A percentile compares a stretch with the other conserved stretches of the same genome.
These are phyloP conservation scores for Zoysia matrella DNA, from an alignment of 202 grass and related monocot genomes.

Conservation along the genomic window DNA sequence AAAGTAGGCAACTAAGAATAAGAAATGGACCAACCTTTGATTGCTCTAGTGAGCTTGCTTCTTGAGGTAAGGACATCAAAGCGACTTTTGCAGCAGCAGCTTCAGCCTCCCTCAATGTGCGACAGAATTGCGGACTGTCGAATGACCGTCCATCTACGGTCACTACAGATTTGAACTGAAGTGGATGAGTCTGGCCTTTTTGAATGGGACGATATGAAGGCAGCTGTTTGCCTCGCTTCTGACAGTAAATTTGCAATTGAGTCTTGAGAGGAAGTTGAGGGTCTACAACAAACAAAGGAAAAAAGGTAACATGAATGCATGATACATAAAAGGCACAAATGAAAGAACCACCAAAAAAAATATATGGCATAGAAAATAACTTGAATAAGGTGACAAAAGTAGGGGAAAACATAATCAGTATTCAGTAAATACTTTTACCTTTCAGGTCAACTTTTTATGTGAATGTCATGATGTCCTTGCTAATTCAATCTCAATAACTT, in stretches of 20 bases:
- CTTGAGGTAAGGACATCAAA: slow-evolving; percentile 62
- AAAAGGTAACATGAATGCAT: background rate
- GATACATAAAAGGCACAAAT: background rate
- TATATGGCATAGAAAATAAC: slow-evolving; percentile 19
- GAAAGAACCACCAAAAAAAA: background rate
- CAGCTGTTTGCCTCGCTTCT: slow-evolving; percentile 58
- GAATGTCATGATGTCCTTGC: background rate
- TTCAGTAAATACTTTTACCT: slow-evolving; percentile 13
- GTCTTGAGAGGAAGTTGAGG: slow-evolving; percentile 54
- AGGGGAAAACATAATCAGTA: background rate
- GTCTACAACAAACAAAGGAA: slow-evolving; percentile 56
- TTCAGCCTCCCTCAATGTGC: slow-evolving; percentile 72
- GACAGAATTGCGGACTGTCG: slow-evolving; percentile 58
- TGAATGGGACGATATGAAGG: slow-evolving; percentile 51
- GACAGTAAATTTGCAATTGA: slow-evolving; percentile 69
- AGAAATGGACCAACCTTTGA: slow-evolving; percentile 35
- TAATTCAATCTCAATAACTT: slow-evolving; percentile 29
- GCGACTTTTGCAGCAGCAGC: slow-evolving; percentile 70
- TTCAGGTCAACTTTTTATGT: slow-evolving; percentile 2
- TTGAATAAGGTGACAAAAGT: background rate
- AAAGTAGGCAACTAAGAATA: background rate
- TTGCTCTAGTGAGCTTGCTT: slow-evolving; percentile 50
- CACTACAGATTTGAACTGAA: slow-evolving; percentile 69
- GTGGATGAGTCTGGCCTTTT: slow-evolving; percentile 44
- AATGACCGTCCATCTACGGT: slow-evolving; percentile 68